A percentile compares a stretch with the other conserved stretches of the same genome.
Conservation (phyloP, 2,329 filamentous ascomycete genomes). For the Botrytis cinerea region DNA sequence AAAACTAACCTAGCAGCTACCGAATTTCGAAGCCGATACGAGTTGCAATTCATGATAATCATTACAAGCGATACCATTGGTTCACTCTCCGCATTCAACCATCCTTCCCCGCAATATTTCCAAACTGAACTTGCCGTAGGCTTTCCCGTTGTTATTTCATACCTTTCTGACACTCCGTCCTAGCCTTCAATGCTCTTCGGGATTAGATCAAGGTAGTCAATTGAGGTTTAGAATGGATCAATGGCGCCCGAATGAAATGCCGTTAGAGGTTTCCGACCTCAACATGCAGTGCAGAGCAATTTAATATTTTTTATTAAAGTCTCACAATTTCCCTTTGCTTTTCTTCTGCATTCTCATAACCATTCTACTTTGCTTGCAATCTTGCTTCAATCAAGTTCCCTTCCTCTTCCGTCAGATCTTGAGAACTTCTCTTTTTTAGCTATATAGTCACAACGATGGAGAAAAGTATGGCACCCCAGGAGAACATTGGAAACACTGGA, state of each 20-base stretch:
- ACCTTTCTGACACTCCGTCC: neutral
- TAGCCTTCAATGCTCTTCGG: conserved; percentile 2
- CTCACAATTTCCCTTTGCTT: neutral
- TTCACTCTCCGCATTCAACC: neutral
- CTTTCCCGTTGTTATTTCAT: conserved; percentile 15
- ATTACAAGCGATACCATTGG: conserved; percentile 9
- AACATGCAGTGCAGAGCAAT: neutral
- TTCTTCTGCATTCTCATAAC: neutral
- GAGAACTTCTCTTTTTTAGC: neutral
- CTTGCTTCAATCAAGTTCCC: neutral
- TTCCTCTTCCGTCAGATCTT: too few species aligned
- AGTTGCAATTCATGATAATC: conserved; percentile 12
- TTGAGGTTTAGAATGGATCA: neutral
- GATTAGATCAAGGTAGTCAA: conserved; percentile 18
- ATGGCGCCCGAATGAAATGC: conserved; percentile 15
- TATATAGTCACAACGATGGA: conserved; percentile 29
- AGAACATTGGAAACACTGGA: conserved; percentile 26
- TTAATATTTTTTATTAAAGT: conserved; percentile 12
- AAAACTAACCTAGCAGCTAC: conserved; percentile 20
- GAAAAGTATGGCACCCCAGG: conserved; percentile 29
- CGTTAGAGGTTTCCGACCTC: conserved; percentile 1
- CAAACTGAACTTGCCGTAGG: conserved; percentile 19
- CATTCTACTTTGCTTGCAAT: neutral
- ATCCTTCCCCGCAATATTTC: conserved; percentile 18
- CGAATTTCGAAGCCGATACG: conserved; percentile 26